Base-by-base conservation (phyloP, 1,284 basidiomycete species). In the Anthracocystis walkeri region DNA sequence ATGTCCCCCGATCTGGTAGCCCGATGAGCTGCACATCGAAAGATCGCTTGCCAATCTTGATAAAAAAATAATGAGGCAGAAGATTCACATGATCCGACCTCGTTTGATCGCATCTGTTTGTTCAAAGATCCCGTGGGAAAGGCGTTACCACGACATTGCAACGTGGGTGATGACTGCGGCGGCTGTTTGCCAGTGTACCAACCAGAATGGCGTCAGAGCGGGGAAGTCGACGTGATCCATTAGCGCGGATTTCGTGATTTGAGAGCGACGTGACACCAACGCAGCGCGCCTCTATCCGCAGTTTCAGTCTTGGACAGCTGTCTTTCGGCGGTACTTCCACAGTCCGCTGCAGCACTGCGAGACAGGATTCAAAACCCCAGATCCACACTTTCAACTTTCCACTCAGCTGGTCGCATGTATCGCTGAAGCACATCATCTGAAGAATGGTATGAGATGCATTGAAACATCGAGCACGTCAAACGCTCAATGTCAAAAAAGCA, bases 211-310 rank as follows among this genome's bases (percentile, higher is more conserved):
- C 68, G 62, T 71, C 63, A 71, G 62, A 53, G 58, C 27, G 50
- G n/a, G 38, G 40, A 16, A 29, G 51, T 45, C 55, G 62, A 58
- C 58, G 68, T 71, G 62, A 71, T 65, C 40, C 38, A 18, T 60
- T 65, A 65, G 63, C 55, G 58, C 41, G 58, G 50, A 71, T 71
- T 49, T 59, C 68, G 68, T 71, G 68, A 53, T 71, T 65, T 58
- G 23, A 31, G 11, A 1, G 20, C 67, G 18, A n/a, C 35, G 27
- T 63, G 46, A 58, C 67, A 57, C 60, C 48, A 68, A 38, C 35
- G 11, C 35, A 38, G 35, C 35, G 35, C 35, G 35, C 35, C 35
- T 33, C 6, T 33, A n/a, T n/a, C n/a, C n/a, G n/a, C n/a, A n/a
- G n/a, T 65, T 23, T 46, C 55, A n/a, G 25, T 64, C 21, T 61